Evolutionary conservation across 2,329 filamentous ascomycete genomes (phyloP), one percentile per base, ranked within the genome.

Genomic region (Alternaria sp.): DNA sequence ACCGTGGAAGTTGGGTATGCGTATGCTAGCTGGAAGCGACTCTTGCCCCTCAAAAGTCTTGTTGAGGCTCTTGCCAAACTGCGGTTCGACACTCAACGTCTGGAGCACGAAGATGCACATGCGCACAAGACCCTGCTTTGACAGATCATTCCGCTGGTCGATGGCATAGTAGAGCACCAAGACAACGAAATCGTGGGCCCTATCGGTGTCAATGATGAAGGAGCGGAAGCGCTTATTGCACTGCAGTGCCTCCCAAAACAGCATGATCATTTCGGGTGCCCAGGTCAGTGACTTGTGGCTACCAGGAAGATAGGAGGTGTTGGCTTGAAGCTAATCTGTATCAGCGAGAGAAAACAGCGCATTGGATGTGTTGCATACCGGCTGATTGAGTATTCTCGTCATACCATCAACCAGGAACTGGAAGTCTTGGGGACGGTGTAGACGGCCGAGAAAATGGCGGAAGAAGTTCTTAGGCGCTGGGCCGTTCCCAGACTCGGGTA

Each of bases 91-190:
- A 74, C 95, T 98, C 74, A 99, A 83, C 0, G 96, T 98, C 80
- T 99, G 96, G 44, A 99, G 83, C 46, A 98, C 86, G 78, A 99
- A 98, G n/a, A 96, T 90, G 80, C 96, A 97, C 93, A 98, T 97
- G 59, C 96, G 88, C 25, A 98, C 93, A 1, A 97, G 86, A 1
- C 96, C 96, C 79, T 97, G 94, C 78, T 95, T 96, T 1, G 93
- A 89, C 19, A 91, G 84, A 74, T 98, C 95, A 45, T 89, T 88
- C 75, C 93, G 93, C 79, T 96, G 91, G 77, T 97, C 93, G 50
- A 97, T 88, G 5, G 94, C 93, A 77, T 98, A 97, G 81, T 96
- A 99, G 4, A 98, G 83, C 44, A 96, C 89, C 19, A 98, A 84
- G 12, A 98, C 88, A 55, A 97, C 86, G 80, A 98, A 97, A 77